phyloP scores from a whole-genome alignment of 2,329 filamentous ascomycete genomes.

The Fusarium camptoceras region DNA sequence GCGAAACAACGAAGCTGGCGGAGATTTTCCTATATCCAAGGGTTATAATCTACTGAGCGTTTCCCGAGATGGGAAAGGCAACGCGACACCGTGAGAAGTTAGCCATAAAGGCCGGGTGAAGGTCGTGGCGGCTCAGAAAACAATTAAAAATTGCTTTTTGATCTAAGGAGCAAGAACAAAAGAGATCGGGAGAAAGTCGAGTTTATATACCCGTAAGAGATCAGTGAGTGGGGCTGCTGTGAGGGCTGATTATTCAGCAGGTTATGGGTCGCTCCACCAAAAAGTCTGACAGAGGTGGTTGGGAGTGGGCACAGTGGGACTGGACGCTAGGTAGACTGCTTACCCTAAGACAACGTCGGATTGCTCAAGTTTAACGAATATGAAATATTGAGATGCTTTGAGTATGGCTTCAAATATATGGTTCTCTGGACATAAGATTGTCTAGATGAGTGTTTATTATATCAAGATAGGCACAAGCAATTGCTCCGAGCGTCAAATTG shows the following conservation, averaged over 20 bases:
- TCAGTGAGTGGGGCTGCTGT: constrained; percentile 37
- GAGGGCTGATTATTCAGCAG: constrained; percentile 34
- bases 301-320: not conserved
- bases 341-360: not conserved
- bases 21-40: constrained; percentile 74
- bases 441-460: not conserved
- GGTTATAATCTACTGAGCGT: constrained; percentile 69
- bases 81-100: constrained; percentile 68
- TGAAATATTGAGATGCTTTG: not conserved
- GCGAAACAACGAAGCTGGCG: constrained; percentile 56
- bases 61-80: constrained; percentile 66
- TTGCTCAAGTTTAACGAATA: not conserved
- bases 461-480: not conserved
- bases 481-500: not conserved
- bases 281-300: not conserved
- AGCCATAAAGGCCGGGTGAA: constrained; percentile 56
- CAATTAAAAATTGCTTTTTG: constrained; percentile 65
- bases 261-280: not conserved
- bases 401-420: not conserved
- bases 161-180: constrained; percentile 62
- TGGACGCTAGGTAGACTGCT: not conserved
- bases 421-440: accelerated
- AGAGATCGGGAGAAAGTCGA: constrained; percentile 40
- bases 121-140: constrained; percentile 71
- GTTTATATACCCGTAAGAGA: constrained; percentile 42